phyloP scores from a whole-genome alignment of 352 stramenopile genomes.

The Phytophthora boehmeriae region DNA sequence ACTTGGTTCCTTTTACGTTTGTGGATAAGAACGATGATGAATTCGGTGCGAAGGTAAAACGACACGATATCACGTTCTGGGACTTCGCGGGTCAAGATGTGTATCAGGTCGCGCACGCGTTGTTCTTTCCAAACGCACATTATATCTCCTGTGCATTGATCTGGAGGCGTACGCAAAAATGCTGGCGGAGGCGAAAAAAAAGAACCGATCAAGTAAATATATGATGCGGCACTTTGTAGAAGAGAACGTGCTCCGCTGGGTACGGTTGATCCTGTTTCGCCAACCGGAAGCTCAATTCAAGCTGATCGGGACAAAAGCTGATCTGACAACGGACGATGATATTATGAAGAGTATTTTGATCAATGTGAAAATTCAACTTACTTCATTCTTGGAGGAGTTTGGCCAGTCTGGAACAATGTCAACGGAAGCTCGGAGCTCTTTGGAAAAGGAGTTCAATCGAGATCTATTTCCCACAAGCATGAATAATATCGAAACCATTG shows the following conservation, averaged over 20 bases:
- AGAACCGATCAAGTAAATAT: background rate
- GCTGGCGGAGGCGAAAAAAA: background rate
- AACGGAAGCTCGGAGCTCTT: no score
- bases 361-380: slow-evolving; percentile 4
- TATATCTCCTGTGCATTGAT: slow-evolving; percentile 23
- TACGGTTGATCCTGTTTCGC: slow-evolving; percentile 11
- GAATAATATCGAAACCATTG: background rate
- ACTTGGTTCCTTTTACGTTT: no score
- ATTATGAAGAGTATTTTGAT: background rate
- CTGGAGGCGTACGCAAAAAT: slow-evolving; percentile 3
- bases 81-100: slow-evolving; percentile 27
- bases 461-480: background rate
- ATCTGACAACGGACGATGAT: slow-evolving; percentile 1
- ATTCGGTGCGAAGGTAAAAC: no score
- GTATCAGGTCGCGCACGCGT: slow-evolving; percentile 21
- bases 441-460: slow-evolving; percentile 2
- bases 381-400: background rate
- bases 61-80: slow-evolving; percentile 24
- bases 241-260: slow-evolving; percentile 16
- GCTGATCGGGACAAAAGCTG: slow-evolving; percentile 16
- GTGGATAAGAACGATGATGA: slow-evolving; percentile 10
- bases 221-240: slow-evolving; percentile 20
- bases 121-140: slow-evolving; percentile 26
- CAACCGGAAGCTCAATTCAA: slow-evolving; percentile 27
- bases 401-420: background rate